These are phyloP conservation scores for Dactylellina haptotyla DNA, from an alignment of 2,329 filamentous ascomycete species.

Conservation along the genomic window DNA sequence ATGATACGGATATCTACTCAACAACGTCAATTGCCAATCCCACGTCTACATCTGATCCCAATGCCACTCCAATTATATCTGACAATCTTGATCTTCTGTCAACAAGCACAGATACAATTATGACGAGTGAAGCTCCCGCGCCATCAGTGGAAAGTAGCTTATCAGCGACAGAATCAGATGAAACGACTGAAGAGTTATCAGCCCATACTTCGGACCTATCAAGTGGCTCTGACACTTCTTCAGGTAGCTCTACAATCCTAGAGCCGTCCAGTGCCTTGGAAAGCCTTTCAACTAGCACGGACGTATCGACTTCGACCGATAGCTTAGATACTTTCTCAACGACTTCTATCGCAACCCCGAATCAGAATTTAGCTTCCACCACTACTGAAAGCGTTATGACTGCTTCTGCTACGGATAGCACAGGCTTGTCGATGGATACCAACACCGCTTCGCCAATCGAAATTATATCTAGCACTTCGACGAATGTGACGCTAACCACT, in stretches of 20 bases:
- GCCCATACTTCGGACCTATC: no score
- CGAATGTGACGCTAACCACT: constrained; percentile 1
- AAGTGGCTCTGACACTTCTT: no score
- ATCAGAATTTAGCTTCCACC: not conserved
- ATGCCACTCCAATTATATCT: not conserved
- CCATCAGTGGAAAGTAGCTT: no score
- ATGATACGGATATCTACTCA: not conserved
- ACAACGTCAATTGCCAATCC: not conserved
- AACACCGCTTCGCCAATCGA: no score
- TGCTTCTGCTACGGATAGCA: not conserved
- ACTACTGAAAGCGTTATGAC: not conserved
- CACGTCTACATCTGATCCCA: not conserved
- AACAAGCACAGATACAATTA: not conserved
- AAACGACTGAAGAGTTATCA: no score
- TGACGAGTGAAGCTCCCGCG: not conserved
- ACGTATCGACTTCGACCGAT: not conserved
- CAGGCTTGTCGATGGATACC: no score
- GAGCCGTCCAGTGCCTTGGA: no score
- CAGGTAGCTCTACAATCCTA: no score
- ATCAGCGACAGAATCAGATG: no score
- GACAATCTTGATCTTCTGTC: constrained; percentile 15
- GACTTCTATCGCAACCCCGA: not conserved
- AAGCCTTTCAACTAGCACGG: not conserved
- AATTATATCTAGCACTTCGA: not conserved
- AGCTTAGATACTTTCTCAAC: not conserved